Base-by-base conservation (phyloP, 164 flowering plant genomes). In the Warburgia ugandensis region DNA sequence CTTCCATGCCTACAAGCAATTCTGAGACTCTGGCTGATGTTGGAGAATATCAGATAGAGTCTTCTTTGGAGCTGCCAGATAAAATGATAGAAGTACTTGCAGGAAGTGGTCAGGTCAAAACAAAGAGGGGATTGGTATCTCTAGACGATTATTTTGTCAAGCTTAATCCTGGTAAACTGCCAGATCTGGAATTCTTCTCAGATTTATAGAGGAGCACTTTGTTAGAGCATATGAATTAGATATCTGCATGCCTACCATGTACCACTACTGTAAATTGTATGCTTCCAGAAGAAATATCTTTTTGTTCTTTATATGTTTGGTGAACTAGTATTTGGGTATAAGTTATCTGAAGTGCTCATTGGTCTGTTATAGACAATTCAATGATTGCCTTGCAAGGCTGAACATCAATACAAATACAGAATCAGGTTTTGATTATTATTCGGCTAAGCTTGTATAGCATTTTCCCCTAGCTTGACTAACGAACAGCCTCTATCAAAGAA, bases 121-220 rank as follows among this genome's bases (percentile, higher is more conserved):
- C 70, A 32, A 52, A 60, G 48, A 53, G 60, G 49, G 79, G 45
- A 46, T 51, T 79, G 46, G 48, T 55, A 12, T 62, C 63, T 54
- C 61, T 77, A 1, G 69, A 72, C 13, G 54, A 54, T 59, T 78
- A 75, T 62, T 63, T 75, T 50, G 64, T 35, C 46, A 74, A 74
- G 64, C 66, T 73, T 48, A 48, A 66, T 14, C 9, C 51, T 44
- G 79, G 76, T 71, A 45, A 56, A 31, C n/a, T 28, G 3, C 27
- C 26, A 17, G 4, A 10, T 54, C 13, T 50, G 44, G 29, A 35
- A 13, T 8, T 35, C 13, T 16, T 13, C 32, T 27, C 35, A n/a
- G 3, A 8, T 8, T 36, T 20, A 13, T 28, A 30, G 4, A 25
- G 14, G 50, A 45, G 16, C 38, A 16, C 25, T 25, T 45, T 16